phyloP scores from a whole-genome alignment of 352 stramenopile species.

The Phytophthora pinifolia region DNA sequence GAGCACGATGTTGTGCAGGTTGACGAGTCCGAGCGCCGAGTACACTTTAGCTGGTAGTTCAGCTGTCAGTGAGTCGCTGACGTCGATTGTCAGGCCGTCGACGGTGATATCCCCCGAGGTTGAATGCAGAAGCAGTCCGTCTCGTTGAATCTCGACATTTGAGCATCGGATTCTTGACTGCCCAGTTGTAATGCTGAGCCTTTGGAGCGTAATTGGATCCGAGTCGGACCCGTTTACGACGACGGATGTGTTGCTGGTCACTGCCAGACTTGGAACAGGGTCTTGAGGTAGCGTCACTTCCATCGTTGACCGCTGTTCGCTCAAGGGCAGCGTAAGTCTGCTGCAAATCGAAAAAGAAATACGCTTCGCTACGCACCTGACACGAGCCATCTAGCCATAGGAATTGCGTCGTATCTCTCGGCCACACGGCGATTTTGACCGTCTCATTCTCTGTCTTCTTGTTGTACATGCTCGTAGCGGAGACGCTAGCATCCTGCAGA shows the following conservation, averaged over 20 bases:
- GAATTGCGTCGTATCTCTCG: conserved; percentile 46
- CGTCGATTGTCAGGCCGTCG: conserved; percentile 46
- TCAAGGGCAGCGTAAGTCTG: not conserved
- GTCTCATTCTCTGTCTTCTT: conserved; percentile 28
- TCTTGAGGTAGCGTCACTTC: conserved; percentile 39
- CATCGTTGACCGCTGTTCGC: conserved; percentile 50
- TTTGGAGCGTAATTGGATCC: conserved; percentile 27
- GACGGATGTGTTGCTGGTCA: conserved; percentile 58
- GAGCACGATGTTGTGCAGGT: conserved; percentile 46
- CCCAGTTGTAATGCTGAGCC: conserved; percentile 39
- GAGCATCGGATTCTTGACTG: conserved; percentile 53
- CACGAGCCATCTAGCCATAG: conserved; percentile 72
- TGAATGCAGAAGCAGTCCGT: conserved; percentile 38
- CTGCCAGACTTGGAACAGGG: conserved; percentile 20
- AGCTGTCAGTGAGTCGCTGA: conserved; percentile 14
- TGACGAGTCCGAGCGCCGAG: conserved; percentile 50
- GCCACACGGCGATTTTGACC: conserved; percentile 28
- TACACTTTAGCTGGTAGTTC: conserved; percentile 38
- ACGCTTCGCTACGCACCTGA: conserved; percentile 35
- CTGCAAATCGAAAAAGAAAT: not conserved
- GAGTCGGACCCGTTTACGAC: conserved; percentile 39
- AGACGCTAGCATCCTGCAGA: conserved; percentile 17
- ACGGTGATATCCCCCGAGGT: conserved; percentile 54
- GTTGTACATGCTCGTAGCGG: conserved; percentile 29
- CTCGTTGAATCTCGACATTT: conserved; percentile 37